Evolutionary conservation across 2,329 filamentous ascomycete genomes (phyloP), one percentile per base, ranked within the genome.

Genomic region (Tolypocladium tundrense): DNA sequence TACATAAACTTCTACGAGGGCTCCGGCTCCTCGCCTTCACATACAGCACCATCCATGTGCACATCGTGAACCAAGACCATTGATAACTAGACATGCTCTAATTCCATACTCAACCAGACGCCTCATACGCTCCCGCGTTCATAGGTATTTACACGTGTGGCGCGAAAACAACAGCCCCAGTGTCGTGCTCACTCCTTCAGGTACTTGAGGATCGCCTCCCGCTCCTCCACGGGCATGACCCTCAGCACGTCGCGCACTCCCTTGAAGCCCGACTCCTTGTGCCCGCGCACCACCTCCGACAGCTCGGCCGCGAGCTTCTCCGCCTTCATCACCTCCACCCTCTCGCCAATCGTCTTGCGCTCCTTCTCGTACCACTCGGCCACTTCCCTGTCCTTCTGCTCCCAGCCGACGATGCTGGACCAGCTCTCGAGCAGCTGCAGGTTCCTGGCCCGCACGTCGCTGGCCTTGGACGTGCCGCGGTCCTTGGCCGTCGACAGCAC

Each of bases 311-410:
- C 72, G 53, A 79, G 80, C 48, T 84, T 82, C 60, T 96, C 90
- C 6, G 83, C 81, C 82, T 91, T 94, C 68, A 97, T 79, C 14
- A 79, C 76, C 72, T 97, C 91, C 35, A 97, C 85, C 83, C 94
- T 96, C 62, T 88, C 83, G 62, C 88, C 82, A 55, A 99, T 85
- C 45, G 78, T 77, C 79, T 93, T 90, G 70, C 90, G 82, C 77
- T 97, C 94, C 77, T 93, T 87, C 80, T 99, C 94, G 71, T 97
- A 97, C 94, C 94, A 99, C 66, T 87, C 82, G 4, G 92, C 90
- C 35, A 97, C 94, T 64, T 86, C 87, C 66, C 84, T 84, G 72
- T 99, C 94, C 62, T 90, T 85, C 59, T 80, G 82, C 57, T 88
- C 84, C 72, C 96, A 96, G 65, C 90, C 82, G 50, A 85, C 76